These are phyloP conservation scores for Phytophthora hybrid DNA, from an alignment of 352 stramenopile species.

Conservation along the genomic window DNA sequence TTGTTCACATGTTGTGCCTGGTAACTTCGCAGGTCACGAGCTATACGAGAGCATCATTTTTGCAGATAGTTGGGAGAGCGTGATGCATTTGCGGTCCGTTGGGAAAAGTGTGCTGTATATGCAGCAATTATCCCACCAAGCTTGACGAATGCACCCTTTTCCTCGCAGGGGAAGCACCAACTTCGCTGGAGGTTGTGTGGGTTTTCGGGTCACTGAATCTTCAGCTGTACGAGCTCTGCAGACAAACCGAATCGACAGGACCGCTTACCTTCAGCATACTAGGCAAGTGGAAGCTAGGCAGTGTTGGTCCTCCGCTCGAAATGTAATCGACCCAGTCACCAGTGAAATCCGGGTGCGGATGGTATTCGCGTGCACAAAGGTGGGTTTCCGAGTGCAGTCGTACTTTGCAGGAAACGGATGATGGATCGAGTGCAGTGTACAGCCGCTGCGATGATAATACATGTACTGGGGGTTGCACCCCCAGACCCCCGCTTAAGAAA, in stretches of 20 bases:
- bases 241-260: conserved; percentile 91
- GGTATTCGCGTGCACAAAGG: too few species aligned
- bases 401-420: too few species aligned
- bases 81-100: conserved; percentile 29
- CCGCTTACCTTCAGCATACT: conserved; percentile 66
- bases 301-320: conserved; percentile 59
- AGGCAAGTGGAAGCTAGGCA: conserved; percentile 83
- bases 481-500: too few species aligned
- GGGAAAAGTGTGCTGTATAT: conserved; percentile 19
- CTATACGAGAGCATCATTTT: too few species aligned
- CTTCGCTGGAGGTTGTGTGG: conserved; percentile 54
- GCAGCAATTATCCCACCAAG: conserved; percentile 44
- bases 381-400: too few species aligned
- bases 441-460: too few species aligned
- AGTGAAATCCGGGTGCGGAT: background rate
- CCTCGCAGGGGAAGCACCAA: conserved; percentile 82
- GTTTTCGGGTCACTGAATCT: conserved; percentile 94
- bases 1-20: too few species aligned
- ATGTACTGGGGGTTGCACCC: too few species aligned
- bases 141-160: conserved; percentile 79
- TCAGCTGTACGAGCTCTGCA: conserved; percentile 90
- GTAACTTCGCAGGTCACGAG: too few species aligned
- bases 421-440: too few species aligned
- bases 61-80: too few species aligned
- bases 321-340: background rate